phyloP scores from a whole-genome alignment of 1,139 yeast species.

The Hansenula lynferdii region DNA sequence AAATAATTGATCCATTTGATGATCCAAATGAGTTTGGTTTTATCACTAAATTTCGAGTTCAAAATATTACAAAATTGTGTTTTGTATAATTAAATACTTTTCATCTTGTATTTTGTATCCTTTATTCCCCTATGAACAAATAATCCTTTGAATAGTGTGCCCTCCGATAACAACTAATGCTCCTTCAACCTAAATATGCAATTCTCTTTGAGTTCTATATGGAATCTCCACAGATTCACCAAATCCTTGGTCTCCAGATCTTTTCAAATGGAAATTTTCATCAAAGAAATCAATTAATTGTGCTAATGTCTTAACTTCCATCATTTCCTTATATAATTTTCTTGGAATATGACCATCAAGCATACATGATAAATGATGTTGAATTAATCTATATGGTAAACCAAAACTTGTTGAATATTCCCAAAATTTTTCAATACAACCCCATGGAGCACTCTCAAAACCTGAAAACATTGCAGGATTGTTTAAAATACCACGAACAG shows the following conservation, averaged over 20 bases:
- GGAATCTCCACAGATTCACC: conserved; percentile 56
- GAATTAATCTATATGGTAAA: conserved; percentile 74
- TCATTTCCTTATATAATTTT: conserved; percentile 55
- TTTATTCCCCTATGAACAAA: no score
- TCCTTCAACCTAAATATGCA: conserved; percentile 25
- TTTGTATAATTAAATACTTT: no score
- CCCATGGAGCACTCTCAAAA: conserved; percentile 75
- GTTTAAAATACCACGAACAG: conserved; percentile 80
- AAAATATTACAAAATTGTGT: no score
- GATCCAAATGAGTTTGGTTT: no score
- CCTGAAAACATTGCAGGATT: conserved; percentile 91
- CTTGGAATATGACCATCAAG: conserved; percentile 56
- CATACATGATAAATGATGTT: conserved; percentile 90
- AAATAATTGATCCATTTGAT: no score
- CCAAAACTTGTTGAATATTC: conserved; percentile 76
- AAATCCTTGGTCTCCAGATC: conserved; percentile 66
- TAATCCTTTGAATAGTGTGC: no score
- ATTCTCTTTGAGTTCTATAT: conserved; percentile 35
- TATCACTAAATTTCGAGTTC: no score
- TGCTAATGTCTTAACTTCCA: conserved; percentile 49
- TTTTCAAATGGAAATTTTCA: conserved; percentile 52
- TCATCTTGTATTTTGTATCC: no score
- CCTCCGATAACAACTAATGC: not conserved
- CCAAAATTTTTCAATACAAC: conserved; percentile 80
- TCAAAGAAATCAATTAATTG: conserved; percentile 86